Evolutionary conservation across 2,329 filamentous ascomycete genomes (phyloP), one percentile per base, ranked within the genome.

Genomic region (Penicillium digitatum): DNA sequence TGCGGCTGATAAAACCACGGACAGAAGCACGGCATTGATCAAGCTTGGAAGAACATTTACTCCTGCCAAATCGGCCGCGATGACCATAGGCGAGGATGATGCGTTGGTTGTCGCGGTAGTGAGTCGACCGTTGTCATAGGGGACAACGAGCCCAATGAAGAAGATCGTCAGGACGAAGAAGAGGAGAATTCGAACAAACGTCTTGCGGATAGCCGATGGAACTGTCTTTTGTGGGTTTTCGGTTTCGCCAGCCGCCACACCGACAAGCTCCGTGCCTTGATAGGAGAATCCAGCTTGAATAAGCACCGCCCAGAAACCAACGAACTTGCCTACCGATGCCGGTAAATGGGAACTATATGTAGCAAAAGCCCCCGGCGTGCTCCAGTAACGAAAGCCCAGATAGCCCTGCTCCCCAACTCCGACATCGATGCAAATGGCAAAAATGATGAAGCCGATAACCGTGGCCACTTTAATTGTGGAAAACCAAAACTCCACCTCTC

Each of bases 401-500:
- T 87, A 86, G n/a, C 86, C 86, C 58, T 89, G 78, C n/a, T 83
- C 67, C 20, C 87, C 85, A 3, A 80, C 87, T 44, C 88, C 88
- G 5, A 85, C 86, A 66, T 89, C 87, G 72, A 91, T 81, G 71
- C 85, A 87, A 62, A 90, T 87, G 60, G 81, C 84, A 62, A 91
- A 89, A 67, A 92, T 85, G 76, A 89, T 81, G 76, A 91, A 89
- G 40, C 87, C 87, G 35, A 89, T 56, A 31, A 91, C 83, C 22
- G 87, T 89, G 44, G 89, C 66, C 54, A 91, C 87, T 72, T 92
- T 92, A 77, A 93, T 84, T 48, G 79, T 82, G 3, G 87, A 86
- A 63, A 92, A 85, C 81, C 86, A 90, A 74, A 91, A 89, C 70
- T 93, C 89, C 26, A 89, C 77, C 68, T 91, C 87, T 39, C 88